phyloP scores from a whole-genome alignment of 495 filamentous ascomycete genomes.

The Articulospora tetracladia region DNA sequence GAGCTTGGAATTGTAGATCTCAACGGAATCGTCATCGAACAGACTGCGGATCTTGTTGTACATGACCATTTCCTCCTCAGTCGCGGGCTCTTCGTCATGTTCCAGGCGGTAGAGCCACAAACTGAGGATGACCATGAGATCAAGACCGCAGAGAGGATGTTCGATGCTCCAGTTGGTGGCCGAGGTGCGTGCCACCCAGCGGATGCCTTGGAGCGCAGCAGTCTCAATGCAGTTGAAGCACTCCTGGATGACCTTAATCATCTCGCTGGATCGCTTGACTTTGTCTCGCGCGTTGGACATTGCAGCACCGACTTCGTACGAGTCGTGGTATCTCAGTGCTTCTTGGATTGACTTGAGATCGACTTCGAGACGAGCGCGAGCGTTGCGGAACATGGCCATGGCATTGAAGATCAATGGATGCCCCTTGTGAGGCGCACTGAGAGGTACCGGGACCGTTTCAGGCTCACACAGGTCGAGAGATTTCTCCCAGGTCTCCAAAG shows the following conservation, averaged over 20 bases:
- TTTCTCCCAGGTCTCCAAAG: slow-evolving; percentile 96
- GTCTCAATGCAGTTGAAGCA: slow-evolving; percentile 99
- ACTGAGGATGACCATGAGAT: slow-evolving; percentile 98
- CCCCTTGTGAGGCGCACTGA: slow-evolving; percentile 95
- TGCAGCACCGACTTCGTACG: slow-evolving; percentile 91
- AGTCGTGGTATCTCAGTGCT: slow-evolving; percentile 93
- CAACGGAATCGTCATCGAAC: slow-evolving; percentile 84
- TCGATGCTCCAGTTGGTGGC: slow-evolving; percentile 99
- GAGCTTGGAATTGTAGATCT: slow-evolving; percentile 72
- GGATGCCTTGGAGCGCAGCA: slow-evolving; percentile 88
- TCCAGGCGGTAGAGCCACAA: slow-evolving; percentile 98
- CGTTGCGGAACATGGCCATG: slow-evolving; percentile 95
- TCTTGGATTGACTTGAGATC: slow-evolving; percentile 95
- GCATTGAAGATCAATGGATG: slow-evolving; percentile 98
- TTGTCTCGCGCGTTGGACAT: slow-evolving; percentile 92
- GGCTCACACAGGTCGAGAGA: slow-evolving; percentile 92
- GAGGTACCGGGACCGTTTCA: slow-evolving; percentile 82
- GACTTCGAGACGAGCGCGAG: slow-evolving; percentile 86
- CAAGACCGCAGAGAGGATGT: slow-evolving; percentile 93
- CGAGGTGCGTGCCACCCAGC: slow-evolving; percentile 95
- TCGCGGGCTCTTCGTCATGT: slow-evolving; percentile 94
- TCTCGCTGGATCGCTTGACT: slow-evolving; percentile 91
- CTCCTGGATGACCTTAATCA: slow-evolving; percentile 97
- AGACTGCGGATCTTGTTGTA: slow-evolving; percentile 92
- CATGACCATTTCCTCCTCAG: slow-evolving; percentile 86